Percentiles rank a stretch among this genome's conserved stretches.
Conservation (phyloP, 2,329 filamentous ascomycete genomes). For the Neophaeococcomyces mojaviensis region DNA sequence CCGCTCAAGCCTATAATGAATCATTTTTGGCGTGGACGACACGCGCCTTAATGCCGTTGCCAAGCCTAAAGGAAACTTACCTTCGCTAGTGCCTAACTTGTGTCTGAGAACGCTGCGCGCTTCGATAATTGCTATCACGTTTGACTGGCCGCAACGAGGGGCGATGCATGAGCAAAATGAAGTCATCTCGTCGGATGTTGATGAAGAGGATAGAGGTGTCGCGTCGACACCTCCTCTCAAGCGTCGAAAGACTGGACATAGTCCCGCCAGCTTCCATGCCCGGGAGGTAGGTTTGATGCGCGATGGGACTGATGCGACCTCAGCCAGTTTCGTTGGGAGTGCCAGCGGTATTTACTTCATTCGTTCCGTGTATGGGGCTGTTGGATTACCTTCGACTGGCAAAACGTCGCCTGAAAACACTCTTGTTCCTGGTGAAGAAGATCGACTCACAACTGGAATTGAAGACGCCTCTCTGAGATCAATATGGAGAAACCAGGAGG, state of each 20-base stretch:
- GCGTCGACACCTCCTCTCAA: constrained; percentile 22
- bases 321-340: constrained; percentile 50
- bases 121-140: no score
- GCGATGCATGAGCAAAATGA: constrained; percentile 4
- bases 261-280: constrained; percentile 16
- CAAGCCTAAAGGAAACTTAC: no score
- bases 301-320: constrained; percentile 39
- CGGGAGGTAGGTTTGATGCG: constrained; percentile 47
- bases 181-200: constrained; percentile 7
- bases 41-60: no score
- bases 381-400: constrained; percentile 32
- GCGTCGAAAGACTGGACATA: constrained; percentile 24
- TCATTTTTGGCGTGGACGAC: no score
- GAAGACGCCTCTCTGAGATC: no score
- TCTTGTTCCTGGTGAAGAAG: constrained; percentile 52
- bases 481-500: constrained; percentile 34
- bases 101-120: no score
- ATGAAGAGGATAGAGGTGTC: constrained; percentile 2
- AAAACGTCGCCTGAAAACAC: constrained; percentile 29
- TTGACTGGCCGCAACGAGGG: no score
- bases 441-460: constrained; percentile 32
- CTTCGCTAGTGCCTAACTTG: no score
- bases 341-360: constrained; percentile 55
- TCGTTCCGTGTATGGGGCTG: constrained; percentile 46
- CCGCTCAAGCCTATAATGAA: no score